Base-by-base conservation (phyloP, 768 basidiomycete genomes). In the Pleurotus salmoneostramineus region DNA sequence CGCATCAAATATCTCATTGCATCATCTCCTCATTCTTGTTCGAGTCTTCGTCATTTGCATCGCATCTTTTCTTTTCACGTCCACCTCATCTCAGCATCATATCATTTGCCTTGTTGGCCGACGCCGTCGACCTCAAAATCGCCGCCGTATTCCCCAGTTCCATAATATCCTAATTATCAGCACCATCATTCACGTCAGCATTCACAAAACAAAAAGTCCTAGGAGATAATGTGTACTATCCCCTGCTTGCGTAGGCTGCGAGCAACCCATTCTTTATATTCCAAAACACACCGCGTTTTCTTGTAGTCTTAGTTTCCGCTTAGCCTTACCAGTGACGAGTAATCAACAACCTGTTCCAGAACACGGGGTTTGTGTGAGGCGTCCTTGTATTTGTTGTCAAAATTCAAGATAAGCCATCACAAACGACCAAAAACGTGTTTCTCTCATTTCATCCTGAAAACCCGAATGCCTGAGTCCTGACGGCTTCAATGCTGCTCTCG, bases 31-130 rank as follows among this genome's bases (percentile, higher is more conserved):
- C 17, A 11, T 7, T 44, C 44, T 10, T 42, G 14, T 36, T n/a
- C 14, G 15, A 33, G 40, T 43, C 52, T 14, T 55, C 52, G 40
- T 44, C 52, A n/a, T 11, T 32, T 27, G 45, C 33, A 49, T 49
- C n/a, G 15, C 36, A 27, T 56, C 32, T 43, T 56, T 43, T 56
- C 43, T 15, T 21, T 46, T 17, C 27, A 14, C 17, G 21, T 17
- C 21, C 43, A 56, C 35, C 56, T 47, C 56, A 46, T 56, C 44
- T 56, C 56, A 56, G 46, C 56, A 56, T 17, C 15, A 55, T 42
- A 40, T 42, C 43, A 55, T 55, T 55, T 42, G 15, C 40, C 43
- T 55, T 55, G 52, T 27, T 43, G 17, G 35, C 21, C 40, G 12
- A 40, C 17, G 21, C 40, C 10, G 10, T 40, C 44, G 6, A 45